Evolutionary conservation across 352 stramenopile species (phyloP), one percentile per base, ranked within the genome.

Genomic region (Phytophthora pisi): DNA sequence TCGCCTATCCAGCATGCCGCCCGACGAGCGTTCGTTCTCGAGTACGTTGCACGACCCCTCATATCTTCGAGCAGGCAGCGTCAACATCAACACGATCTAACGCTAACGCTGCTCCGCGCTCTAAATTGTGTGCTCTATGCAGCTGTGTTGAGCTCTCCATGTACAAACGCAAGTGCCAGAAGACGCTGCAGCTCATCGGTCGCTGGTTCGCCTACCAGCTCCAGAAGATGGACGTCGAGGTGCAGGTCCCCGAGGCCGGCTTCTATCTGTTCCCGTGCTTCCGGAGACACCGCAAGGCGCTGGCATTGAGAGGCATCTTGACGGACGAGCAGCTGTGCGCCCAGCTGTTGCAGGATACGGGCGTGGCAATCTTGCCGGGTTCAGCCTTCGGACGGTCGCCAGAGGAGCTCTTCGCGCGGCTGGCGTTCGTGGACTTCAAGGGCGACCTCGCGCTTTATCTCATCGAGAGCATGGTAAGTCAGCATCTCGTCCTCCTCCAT

Each of bases 191-290:
- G 63, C 72, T 96, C 61, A 92, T 96, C 56, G 80, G 82, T 15
- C 75, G 86, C 36, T 96, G 86, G 86, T 95, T 84, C 59, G 75
- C 79, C 28, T 93, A 94, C 53, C 83, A 94, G 75, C 75, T 96
- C 20, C 78, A 91, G 57, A 93, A 94, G 62, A 91, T 95, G 81
- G 82, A 91, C 49, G 72, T 95, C 28, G 83, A 92, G 26, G 82
- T 93, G 38, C 89, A 95, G 43, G 51, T 82, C 8, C 87, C 87
- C 2, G 77, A 92, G 49, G 89, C 84, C 11, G 87, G 89, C 0
- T 96, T 96, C 57, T 94, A 94, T 66, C 62, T 95, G 34, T 96
- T 95, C 67, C 89, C 87, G 15, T 88, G 84, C 75, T 95, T 96
- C 51, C 75, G 76, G 13, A 75, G 76, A 15, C 89, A 95, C 60